Evolutionary conservation across 768 basidiomycete genomes (phyloP).

Genomic region (Boletellus sp.): DNA sequence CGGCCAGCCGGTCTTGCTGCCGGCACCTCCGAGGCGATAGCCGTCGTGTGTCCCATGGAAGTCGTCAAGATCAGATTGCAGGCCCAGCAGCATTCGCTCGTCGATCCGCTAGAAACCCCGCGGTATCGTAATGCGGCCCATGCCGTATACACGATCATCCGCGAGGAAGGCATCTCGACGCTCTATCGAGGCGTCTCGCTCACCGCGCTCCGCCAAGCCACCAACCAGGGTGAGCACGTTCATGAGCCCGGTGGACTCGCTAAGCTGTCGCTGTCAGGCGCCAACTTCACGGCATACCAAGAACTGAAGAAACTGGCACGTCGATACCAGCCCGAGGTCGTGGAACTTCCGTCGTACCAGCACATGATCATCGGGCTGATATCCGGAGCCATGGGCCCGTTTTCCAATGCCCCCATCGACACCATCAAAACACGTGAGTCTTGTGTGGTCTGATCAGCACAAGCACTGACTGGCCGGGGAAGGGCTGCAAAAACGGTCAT

Average conservation of each 20-base stretch:
- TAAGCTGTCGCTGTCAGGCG: constrained; percentile 46
- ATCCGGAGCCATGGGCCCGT: constrained; percentile 97
- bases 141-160: constrained; percentile 89
- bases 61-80: constrained; percentile 98
- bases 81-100: constrained; percentile 95
- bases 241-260: background rate
- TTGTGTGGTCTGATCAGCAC: too few relatives aligned
- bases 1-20: constrained; percentile 87
- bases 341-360: constrained; percentile 88
- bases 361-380: constrained; percentile 94
- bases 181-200: constrained; percentile 92
- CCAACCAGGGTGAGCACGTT: constrained; percentile 77
- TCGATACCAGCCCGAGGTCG: constrained; percentile 69
- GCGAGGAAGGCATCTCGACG: constrained; percentile 83
- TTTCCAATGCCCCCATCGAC: constrained; percentile 95
- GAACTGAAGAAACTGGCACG: constrained; percentile 88
- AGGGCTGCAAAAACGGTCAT: constrained; percentile 85
- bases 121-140: constrained; percentile 96
- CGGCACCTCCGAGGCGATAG: constrained; percentile 91
- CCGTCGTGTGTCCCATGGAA: constrained; percentile 98
- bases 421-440: constrained; percentile 88
- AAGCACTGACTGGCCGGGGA: constrained; percentile 5
- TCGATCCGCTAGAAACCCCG: constrained; percentile 91
- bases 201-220: constrained; percentile 93
- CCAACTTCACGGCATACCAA: constrained; percentile 98